Evolutionary conservation across 2,329 filamentous ascomycete species (phyloP), one percentile per base, ranked within the genome.

Genomic region (Botrytis tulipae): DNA sequence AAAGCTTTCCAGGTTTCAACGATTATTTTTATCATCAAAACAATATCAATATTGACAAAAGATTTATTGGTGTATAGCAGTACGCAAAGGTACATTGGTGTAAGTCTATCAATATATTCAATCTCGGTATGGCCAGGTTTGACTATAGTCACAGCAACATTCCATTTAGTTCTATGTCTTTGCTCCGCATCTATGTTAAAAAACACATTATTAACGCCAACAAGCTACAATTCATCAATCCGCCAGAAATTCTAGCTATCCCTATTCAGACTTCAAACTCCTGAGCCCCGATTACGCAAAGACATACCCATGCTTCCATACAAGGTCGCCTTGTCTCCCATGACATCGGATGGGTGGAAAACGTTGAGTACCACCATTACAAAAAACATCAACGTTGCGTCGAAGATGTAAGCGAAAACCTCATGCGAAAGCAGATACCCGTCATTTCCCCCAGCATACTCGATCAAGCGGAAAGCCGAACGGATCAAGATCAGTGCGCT

Each of bases 401-500:
- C 85, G 69, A 86, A 84, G 35, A 83, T 80, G 75, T 86, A 86
- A 12, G 86, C 71, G 42, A 81, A 84, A 73, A 81, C 81, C 78
- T 87, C 85, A 61, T 83, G 81, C n/a, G 77, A 75, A 42, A 85
- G 78, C 14, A 87, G 77, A 71, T 82, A 84, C 1, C 86, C 85
- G 25, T 80, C 76, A 44, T 82, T 80, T 3, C 85, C 85, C 76
- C 83, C 78, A 0, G 79, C 75, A 73, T 85, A 88, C 79, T 87
- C 86, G 29, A 84, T 78, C 14, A 87, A 80, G 37, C 86, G 82
- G 70, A 86, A 85, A 6, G 86, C 75, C 9, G 80, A 84, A 57
- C 86, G 82, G 6, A 86, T 67, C 72, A 87, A 78, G 75, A 88
- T 87, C 32, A 87, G 78, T 1, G 77, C 74, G 72, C 82, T 83